A percentile compares a stretch with the other conserved stretches of the same genome.
Conservation (phyloP, 352 stramenopile species). For the Saprolegnia parasitica region DNA sequence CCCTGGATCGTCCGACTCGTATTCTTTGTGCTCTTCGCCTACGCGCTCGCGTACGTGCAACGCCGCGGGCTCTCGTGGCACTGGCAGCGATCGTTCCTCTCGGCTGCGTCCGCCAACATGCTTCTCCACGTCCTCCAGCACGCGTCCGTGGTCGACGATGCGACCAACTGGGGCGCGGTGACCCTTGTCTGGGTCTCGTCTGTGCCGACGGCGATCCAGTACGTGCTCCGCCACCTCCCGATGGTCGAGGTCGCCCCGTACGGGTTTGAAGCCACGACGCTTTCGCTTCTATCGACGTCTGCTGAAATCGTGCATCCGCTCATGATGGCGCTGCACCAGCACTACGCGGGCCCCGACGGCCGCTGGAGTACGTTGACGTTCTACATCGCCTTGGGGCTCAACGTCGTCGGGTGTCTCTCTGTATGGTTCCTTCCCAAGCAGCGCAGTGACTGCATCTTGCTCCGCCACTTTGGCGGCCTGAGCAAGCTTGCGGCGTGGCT, state of each 20-base stretch:
- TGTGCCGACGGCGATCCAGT: background rate
- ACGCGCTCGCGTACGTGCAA: background rate
- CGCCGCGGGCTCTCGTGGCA: constrained; percentile 1
- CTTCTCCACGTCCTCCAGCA: background rate
- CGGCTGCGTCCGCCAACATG: background rate
- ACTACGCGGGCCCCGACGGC: background rate
- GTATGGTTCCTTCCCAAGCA: background rate
- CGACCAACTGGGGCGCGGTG: background rate
- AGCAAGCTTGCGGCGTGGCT: background rate
- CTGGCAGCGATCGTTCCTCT: background rate
- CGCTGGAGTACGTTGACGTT: background rate
- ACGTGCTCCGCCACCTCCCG: constrained; percentile 7
- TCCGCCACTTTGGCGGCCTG: constrained; percentile 14
- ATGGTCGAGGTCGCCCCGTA: constrained; percentile 12
- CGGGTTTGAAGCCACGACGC: constrained; percentile 18
- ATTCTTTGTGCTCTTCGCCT: constrained; percentile 14
- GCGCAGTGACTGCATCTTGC: constrained; percentile 2
- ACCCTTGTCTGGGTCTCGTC: background rate
- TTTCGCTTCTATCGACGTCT: constrained; percentile 5
- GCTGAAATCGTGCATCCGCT: constrained; percentile 10
- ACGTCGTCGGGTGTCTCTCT: background rate
- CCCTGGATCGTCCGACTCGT: background rate
- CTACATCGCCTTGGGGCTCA: background rate
- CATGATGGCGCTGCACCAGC: background rate
- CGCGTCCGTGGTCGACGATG: background rate